These are phyloP conservation scores for Termitomyces sp. DNA, from an alignment of 768 basidiomycete genomes.

Conservation along the genomic window DNA sequence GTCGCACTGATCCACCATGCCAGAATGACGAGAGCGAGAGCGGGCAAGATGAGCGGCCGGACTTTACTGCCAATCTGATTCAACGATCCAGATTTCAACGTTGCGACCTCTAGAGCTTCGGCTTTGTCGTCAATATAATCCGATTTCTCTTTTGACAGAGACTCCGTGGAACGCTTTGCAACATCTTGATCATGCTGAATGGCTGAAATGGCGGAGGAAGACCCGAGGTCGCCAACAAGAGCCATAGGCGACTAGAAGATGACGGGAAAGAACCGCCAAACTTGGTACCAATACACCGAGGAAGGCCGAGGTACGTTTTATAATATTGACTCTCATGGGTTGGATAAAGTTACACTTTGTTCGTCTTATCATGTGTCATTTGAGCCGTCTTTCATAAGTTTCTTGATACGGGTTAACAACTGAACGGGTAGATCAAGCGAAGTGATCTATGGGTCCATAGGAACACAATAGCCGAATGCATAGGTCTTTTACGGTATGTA, in stretches of 20 bases:
- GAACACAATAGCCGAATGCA: background rate
- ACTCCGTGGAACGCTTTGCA: slow-evolving; percentile 18
- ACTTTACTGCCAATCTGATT: slow-evolving; percentile 15
- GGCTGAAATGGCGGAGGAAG: slow-evolving; percentile 7
- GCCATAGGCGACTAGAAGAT: background rate
- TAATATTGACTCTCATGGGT: background rate
- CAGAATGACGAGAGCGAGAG: slow-evolving; percentile 55
- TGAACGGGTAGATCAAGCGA: background rate
- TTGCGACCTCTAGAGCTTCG: slow-evolving; percentile 3
- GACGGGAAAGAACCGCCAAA: background rate
- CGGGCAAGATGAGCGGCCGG: slow-evolving; percentile 44
- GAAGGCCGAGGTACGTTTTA: background rate
- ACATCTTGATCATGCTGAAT: slow-evolving; percentile 8
- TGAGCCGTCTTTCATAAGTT: background rate
- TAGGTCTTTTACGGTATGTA: background rate
- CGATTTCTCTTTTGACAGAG: slow-evolving; percentile 17
- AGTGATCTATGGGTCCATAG: background rate
- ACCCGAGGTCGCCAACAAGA: slow-evolving; percentile 6
- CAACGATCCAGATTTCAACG: background rate
- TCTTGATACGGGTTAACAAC: background rate
- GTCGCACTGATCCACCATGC: slow-evolving; percentile 87
- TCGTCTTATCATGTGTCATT: background rate
- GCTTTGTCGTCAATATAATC: slow-evolving; percentile 9
- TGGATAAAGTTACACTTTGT: background rate
- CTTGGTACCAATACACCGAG: too few species aligned